phyloP scores from a whole-genome alignment of 2,329 filamentous ascomycete species.

The Leptoxyphium fumago region DNA sequence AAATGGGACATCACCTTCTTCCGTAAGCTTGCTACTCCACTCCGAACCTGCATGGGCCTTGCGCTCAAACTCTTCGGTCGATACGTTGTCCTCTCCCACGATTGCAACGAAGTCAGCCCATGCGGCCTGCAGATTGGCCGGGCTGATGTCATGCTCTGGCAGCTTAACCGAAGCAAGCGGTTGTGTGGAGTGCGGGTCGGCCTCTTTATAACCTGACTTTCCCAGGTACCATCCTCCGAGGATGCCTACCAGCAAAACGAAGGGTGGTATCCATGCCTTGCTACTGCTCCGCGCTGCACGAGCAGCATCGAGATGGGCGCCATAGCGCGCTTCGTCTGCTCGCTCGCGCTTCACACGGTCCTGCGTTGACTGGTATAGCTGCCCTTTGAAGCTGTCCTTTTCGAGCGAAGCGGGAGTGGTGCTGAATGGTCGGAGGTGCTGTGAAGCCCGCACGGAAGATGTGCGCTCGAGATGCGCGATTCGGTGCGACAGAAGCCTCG shows the following conservation, averaged over 20 bases:
- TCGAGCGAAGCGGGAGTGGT: slow-evolving; percentile 8
- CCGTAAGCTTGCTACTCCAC: slow-evolving; percentile 42
- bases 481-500: not conserved
- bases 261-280: slow-evolving; percentile 17
- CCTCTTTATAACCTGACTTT: slow-evolving; percentile 29
- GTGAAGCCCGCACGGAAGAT: not conserved
- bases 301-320: slow-evolving; percentile 20
- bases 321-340: slow-evolving; percentile 38
- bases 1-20: slow-evolving; percentile 31
- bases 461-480: not conserved
- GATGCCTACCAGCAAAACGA: slow-evolving; percentile 36
- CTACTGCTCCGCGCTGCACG: slow-evolving; percentile 12
- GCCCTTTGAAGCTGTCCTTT: slow-evolving; percentile 39
- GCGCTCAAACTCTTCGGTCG: slow-evolving; percentile 39
- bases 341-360: slow-evolving; percentile 44
- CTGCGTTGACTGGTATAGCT: slow-evolving; percentile 47
- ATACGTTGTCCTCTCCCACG: slow-evolving; percentile 48
- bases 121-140: slow-evolving; percentile 45
- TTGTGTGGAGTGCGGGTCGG: slow-evolving; percentile 39
- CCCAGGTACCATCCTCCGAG: slow-evolving; percentile 42
- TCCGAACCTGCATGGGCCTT: slow-evolving; percentile 45
- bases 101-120: slow-evolving; percentile 49
- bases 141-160: slow-evolving; percentile 41
- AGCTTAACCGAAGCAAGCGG: slow-evolving; percentile 33
- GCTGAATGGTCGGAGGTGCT: not conserved